phyloP scores from a whole-genome alignment of 371 early-diverging fungal species.

The Circinella umbellata region DNA sequence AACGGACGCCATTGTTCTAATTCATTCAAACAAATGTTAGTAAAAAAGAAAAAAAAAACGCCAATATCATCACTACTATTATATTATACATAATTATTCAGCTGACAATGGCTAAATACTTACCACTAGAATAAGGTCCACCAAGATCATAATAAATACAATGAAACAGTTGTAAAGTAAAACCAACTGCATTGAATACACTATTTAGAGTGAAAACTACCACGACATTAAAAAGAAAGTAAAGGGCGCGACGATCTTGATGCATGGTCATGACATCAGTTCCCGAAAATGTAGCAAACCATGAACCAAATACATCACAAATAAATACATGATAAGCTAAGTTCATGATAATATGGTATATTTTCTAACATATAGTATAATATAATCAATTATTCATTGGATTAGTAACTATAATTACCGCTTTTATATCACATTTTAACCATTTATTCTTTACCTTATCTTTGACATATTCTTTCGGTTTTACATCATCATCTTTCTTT shows the following conservation, averaged over 20 bases:
- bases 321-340: conserved; percentile 20
- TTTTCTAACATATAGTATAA: conserved; percentile 24
- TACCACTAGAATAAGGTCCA: conserved; percentile 44
- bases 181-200: conserved; percentile 39
- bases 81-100: too few species aligned
- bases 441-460: conserved; percentile 31
- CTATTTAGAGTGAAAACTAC: conserved; percentile 24
- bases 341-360: conserved; percentile 34
- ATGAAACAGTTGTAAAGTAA: conserved; percentile 32
- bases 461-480: conserved; percentile 31
- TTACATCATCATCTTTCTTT: conserved; percentile 23
- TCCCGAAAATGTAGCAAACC: conserved; percentile 27
- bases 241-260: conserved; percentile 25
- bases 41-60: neutral
- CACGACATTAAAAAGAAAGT: conserved; percentile 25
- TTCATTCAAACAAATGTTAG: too few species aligned
- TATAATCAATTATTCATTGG: neutral
- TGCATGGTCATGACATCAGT: conserved; percentile 24
- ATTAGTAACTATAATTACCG: too few species aligned
- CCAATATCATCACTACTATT: neutral
- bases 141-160: conserved; percentile 31
- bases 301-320: conserved; percentile 33
- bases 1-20: conserved; percentile 44
- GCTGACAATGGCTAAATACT: neutral
- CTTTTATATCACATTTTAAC: too few species aligned